A percentile compares a stretch with the other conserved stretches of the same genome.
These are phyloP conservation scores for Fraxinus albicans DNA, from an alignment of 305 asterid genomes.

Conservation along the genomic window DNA sequence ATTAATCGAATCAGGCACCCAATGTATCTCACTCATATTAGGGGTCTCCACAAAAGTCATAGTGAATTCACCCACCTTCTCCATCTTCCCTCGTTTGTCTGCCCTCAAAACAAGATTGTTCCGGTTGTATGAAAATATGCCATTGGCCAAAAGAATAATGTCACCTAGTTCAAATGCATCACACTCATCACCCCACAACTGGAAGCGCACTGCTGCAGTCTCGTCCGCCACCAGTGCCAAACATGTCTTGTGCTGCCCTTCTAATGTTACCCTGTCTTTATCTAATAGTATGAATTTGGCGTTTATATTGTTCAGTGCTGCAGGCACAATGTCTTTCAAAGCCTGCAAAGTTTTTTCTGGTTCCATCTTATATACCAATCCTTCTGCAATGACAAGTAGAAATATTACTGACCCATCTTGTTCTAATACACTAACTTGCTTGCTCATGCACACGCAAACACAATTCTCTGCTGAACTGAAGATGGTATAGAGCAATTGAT, in stretches of 20 bases:
- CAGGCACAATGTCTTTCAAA: slow-evolving; percentile 49
- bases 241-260: slow-evolving; percentile 54
- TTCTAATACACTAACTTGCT: no score
- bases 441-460: no score
- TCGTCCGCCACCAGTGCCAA: slow-evolving; percentile 75
- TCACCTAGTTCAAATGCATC: slow-evolving; percentile 60
- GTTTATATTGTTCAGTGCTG: slow-evolving; percentile 62
- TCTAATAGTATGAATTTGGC: slow-evolving; percentile 56
- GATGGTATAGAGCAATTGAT: background rate
- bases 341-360: slow-evolving; percentile 29
- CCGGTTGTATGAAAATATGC: slow-evolving; percentile 59
- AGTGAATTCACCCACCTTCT: slow-evolving; percentile 66
- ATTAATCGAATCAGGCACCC: slow-evolving; percentile 42
- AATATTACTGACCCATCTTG: background rate
- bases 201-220: slow-evolving; percentile 82
- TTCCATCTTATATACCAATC: slow-evolving; percentile 20
- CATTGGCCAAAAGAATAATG: slow-evolving; percentile 41
- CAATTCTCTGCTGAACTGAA: no score
- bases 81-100: slow-evolving; percentile 58
- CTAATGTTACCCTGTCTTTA: slow-evolving; percentile 41
- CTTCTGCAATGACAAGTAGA: background rate
- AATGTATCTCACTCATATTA: slow-evolving; percentile 45
- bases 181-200: slow-evolving; percentile 71
- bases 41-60: slow-evolving; percentile 72
- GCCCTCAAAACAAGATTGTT: slow-evolving; percentile 55